Evolutionary conservation across 495 filamentous ascomycete genomes (phyloP), one percentile per base, ranked within the genome.

Genomic region (Penicillium paxilli): DNA sequence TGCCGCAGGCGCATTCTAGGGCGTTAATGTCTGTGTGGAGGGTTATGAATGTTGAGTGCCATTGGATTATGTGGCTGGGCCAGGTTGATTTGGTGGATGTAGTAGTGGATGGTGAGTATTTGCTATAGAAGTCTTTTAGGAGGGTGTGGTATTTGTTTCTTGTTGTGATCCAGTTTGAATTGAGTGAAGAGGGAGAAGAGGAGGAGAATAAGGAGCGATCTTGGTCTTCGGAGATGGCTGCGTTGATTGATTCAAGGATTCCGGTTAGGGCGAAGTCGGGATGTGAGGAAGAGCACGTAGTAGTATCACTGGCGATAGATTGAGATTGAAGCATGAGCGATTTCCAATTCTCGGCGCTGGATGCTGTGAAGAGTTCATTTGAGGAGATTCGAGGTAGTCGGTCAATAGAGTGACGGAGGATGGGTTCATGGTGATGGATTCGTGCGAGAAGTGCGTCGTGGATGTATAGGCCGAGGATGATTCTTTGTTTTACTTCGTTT

Each of bases 11-110:
- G 14, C 54, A 55, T 49, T 69, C 66, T 6, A 73, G 54, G 10
- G 55, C 49, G 37, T 70, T 60, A 11, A 67, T 57, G 42, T 72
- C 57, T 10, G 54, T 44, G 54, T 60, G 62, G 0, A 67, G 42
- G 19, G 49, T 49, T 16, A 71, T 66, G 59, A 69, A 70, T 14
- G 55, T 55, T 7, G 54, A 45, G 44, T 74, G 69, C 70, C 70
- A 72, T 19, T 71, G 62, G 14, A 63, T 58, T 46, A 63, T 59
- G 4, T 67, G 59, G 49, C 50, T 57, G 24, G 50, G 44, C 44
- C 50, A 58, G 28, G 26, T 20, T n/a, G 55, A 21, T 19, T 44
- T 53, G 20, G 21, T 33, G 8, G 21, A 12, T 22, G 45, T 32
- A 16, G 23, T 12, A 19, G 17, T 11, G 32, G 6, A 12, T 5